These are phyloP conservation scores for Cryptosporidium sp. DNA, from an alignment of 169 alveolate species.

Conservation along the genomic window DNA sequence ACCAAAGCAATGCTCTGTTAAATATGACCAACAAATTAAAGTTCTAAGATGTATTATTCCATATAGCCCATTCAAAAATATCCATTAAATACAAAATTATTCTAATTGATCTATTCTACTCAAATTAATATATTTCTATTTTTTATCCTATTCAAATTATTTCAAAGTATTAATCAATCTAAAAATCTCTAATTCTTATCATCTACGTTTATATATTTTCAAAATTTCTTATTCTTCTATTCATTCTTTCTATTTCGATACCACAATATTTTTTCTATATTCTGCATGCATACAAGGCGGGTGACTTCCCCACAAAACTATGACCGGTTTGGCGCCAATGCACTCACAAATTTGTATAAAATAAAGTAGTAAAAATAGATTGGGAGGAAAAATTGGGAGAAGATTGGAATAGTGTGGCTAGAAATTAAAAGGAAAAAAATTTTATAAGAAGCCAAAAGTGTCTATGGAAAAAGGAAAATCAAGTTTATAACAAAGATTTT, in stretches of 20 bases:
- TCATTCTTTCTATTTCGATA: neutral
- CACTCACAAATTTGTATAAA: constrained; percentile 24
- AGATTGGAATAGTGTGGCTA: neutral
- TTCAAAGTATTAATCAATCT: neutral
- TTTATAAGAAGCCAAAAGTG: neutral
- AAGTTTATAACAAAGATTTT: too few relatives aligned
- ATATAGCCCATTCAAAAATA: constrained; percentile 46
- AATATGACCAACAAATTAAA: constrained; percentile 19
- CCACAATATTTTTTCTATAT: neutral
- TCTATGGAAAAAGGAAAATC: neutral
- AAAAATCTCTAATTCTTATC: too few relatives aligned
- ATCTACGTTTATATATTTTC: neutral
- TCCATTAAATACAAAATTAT: neutral
- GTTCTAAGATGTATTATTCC: constrained; percentile 34
- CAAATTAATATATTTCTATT: neutral
- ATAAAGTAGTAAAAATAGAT: neutral
- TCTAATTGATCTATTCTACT: neutral
- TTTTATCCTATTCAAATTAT: neutral
- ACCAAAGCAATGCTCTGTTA: constrained; percentile 50
- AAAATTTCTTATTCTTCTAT: neutral
- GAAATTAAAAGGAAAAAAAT: neutral
- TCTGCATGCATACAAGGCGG: constrained; percentile 4
- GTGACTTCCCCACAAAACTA: constrained; percentile 30
- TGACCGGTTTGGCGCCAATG: constrained; percentile 51
- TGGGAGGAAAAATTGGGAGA: constrained; percentile 28